These are phyloP conservation scores for Russula dissimulans DNA, from an alignment of 768 basidiomycete genomes.

Conservation along the genomic window DNA sequence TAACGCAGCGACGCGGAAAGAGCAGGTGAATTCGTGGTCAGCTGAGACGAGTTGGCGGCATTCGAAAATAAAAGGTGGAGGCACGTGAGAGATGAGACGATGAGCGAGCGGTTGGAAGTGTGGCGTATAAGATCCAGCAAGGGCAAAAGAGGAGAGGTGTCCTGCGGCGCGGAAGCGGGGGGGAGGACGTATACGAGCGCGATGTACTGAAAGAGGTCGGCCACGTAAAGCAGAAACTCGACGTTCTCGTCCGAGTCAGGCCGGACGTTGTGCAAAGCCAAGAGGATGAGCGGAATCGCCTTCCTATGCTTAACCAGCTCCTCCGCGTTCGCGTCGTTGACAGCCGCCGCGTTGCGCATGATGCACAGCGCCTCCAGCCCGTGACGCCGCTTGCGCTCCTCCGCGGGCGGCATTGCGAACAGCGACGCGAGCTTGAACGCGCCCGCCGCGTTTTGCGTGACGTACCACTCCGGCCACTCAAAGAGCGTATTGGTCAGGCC, in stretches of 20 bases:
- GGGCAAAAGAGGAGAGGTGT: constrained; percentile 44
- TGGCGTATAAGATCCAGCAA: constrained; percentile 45
- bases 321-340: constrained; percentile 55
- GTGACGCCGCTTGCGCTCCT: constrained; percentile 51
- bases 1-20: constrained; percentile 58
- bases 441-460: constrained; percentile 27
- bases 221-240: constrained; percentile 62
- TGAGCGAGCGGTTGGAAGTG: constrained; percentile 66
- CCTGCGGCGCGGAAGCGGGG: constrained; percentile 25
- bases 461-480: constrained; percentile 84
- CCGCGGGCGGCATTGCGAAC: constrained; percentile 47
- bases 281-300: constrained; percentile 57
- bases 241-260: constrained; percentile 53
- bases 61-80: constrained; percentile 57
- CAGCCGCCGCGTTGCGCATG: constrained; percentile 74
- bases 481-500: constrained; percentile 79
- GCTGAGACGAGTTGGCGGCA: constrained; percentile 45
- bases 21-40: constrained; percentile 48
- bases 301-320: constrained; percentile 51
- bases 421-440: constrained; percentile 26
- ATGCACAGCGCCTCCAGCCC: constrained; percentile 82
- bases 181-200: constrained; percentile 37
- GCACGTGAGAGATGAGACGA: constrained; percentile 53
- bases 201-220: constrained; percentile 64
- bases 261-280: constrained; percentile 53